These are phyloP conservation scores for Pyricularia sp. DNA, from an alignment of 2,329 filamentous ascomycete genomes.

Conservation along the genomic window DNA sequence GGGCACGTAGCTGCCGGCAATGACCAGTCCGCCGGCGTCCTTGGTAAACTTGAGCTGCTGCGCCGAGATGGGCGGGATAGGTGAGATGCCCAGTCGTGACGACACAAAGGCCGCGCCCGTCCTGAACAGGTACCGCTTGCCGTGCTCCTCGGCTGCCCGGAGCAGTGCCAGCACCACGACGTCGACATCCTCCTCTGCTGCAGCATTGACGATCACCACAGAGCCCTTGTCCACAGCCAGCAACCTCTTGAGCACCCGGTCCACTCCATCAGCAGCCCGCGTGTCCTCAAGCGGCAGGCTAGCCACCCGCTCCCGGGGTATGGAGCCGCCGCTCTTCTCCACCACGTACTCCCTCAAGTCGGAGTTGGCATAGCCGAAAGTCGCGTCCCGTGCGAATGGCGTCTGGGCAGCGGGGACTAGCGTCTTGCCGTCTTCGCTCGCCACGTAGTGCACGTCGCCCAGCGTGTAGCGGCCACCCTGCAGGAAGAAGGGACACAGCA, in stretches of 20 bases:
- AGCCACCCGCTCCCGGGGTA: slow-evolving; percentile 25
- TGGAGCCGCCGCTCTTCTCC: slow-evolving; percentile 39
- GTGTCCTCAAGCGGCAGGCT: slow-evolving; percentile 39
- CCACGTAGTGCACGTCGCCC: slow-evolving; percentile 47
- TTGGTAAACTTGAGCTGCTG: slow-evolving; percentile 27
- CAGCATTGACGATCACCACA: slow-evolving; percentile 39
- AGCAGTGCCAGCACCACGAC: slow-evolving; percentile 42
- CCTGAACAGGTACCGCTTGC: slow-evolving; percentile 26
- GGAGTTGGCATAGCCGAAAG: slow-evolving; percentile 46
- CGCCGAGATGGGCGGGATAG: slow-evolving; percentile 39
- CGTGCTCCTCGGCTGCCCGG: slow-evolving; percentile 17
- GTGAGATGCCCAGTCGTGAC: slow-evolving; percentile 40
- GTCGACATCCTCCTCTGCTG: slow-evolving; percentile 40
- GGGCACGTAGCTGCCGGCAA: slow-evolving; percentile 49
- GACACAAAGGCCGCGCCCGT: slow-evolving; percentile 33
- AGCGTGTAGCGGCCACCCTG: slow-evolving; percentile 50
- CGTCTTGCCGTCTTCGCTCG: slow-evolving; percentile 29
- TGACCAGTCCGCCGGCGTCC: slow-evolving; percentile 37
- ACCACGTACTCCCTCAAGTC: slow-evolving; percentile 41
- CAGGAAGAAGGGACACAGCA: slow-evolving; percentile 49
- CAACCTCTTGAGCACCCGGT: slow-evolving; percentile 30
- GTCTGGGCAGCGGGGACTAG: slow-evolving; percentile 42
- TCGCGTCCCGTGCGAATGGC: slow-evolving; percentile 47
- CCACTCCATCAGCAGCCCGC: slow-evolving; percentile 28
- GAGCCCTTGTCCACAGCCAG: slow-evolving; percentile 22